Conservation (phyloP, 83 land plant genomes). For the Diphasiastrum complanatum region DNA sequence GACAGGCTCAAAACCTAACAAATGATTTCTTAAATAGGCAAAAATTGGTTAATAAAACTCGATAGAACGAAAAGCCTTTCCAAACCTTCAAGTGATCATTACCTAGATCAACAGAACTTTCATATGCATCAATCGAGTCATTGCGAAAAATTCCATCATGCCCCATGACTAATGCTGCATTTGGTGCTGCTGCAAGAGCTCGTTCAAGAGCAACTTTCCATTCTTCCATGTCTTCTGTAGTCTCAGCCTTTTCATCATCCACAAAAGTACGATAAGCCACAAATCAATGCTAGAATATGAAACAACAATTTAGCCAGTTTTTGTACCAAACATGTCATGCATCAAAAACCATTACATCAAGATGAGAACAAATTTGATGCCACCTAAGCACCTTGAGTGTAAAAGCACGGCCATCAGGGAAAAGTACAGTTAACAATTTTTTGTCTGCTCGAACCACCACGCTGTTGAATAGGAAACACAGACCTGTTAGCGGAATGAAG, state of each 20-base stretch:
- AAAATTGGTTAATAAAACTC: too few species aligned
- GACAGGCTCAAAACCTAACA: too few species aligned
- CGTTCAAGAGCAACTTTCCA: slow-evolving; percentile 92
- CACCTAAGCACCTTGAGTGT: slow-evolving; percentile 75
- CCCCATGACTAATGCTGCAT: slow-evolving; percentile 84
- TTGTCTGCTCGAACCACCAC: slow-evolving; percentile 91
- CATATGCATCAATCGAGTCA: slow-evolving; percentile 66
- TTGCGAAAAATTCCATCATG: slow-evolving; percentile 85
- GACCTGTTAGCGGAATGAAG: slow-evolving; percentile 1
- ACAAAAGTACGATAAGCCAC: slow-evolving; percentile 1
- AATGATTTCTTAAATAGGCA: too few species aligned
- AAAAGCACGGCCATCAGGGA: slow-evolving; percentile 96
- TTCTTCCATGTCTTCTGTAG: slow-evolving; percentile 82
- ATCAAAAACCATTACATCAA: background rate
- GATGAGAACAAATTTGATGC: background rate
- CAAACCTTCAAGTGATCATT: slow-evolving; percentile 12
- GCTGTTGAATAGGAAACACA: slow-evolving; percentile 40
- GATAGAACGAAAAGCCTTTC: background rate
- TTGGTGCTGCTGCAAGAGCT: slow-evolving; percentile 93
- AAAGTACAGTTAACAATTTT: slow-evolving; percentile 79
- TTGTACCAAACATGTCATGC: too few species aligned
- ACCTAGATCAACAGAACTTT: slow-evolving; percentile 74
- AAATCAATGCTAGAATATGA: background rate
- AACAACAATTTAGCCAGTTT: slow-evolving; percentile 2
- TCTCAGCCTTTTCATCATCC: slow-evolving; percentile 63